Percentiles rank a stretch among this genome's conserved stretches.
phyloP scores from a whole-genome alignment of 371 early-diverging fungal genomes.

The Mucor indicus region DNA sequence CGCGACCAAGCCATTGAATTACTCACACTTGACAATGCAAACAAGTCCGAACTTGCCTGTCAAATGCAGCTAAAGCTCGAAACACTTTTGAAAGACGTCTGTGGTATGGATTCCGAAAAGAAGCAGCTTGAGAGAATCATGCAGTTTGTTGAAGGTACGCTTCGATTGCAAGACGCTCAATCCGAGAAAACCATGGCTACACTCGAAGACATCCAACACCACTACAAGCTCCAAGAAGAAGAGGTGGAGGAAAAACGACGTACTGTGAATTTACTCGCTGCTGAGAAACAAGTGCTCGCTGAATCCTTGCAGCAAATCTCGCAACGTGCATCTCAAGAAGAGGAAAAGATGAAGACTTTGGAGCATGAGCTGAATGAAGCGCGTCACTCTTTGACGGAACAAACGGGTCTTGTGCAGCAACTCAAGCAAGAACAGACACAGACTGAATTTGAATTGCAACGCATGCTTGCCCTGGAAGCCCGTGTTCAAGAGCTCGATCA shows the following conservation, averaged over 20 bases:
- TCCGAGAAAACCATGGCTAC: constrained; percentile 24
- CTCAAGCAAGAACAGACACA: constrained; percentile 11
- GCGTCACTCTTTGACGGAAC: not conserved
- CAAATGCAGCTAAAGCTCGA: constrained; percentile 25
- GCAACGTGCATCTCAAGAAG: constrained; percentile 22
- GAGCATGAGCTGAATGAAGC: constrained; percentile 14
- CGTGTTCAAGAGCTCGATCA: constrained; percentile 25
- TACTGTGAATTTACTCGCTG: constrained; percentile 17
- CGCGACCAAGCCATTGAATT: constrained; percentile 24
- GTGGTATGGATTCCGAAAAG: constrained; percentile 28
- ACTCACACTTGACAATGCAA: constrained; percentile 22
- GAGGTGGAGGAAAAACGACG: constrained; percentile 27
- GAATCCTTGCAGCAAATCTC: constrained; percentile 12
- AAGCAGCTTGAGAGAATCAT: constrained; percentile 33
- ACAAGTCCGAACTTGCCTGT: constrained; percentile 16
- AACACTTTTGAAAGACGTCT: constrained; percentile 25
- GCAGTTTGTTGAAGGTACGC: constrained; percentile 26
- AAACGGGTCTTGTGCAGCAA: not conserved
- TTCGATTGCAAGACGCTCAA: constrained; percentile 33
- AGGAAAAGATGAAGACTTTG: constrained; percentile 12
- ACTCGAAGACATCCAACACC: constrained; percentile 30
- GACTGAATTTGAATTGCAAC: constrained; percentile 12
- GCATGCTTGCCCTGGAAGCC: constrained; percentile 15
- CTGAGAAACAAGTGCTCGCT: constrained; percentile 23
- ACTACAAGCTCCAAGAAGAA: constrained; percentile 25